Base-by-base conservation (phyloP, 176 grass and related monocot genomes). In the Puya raimondii region DNA sequence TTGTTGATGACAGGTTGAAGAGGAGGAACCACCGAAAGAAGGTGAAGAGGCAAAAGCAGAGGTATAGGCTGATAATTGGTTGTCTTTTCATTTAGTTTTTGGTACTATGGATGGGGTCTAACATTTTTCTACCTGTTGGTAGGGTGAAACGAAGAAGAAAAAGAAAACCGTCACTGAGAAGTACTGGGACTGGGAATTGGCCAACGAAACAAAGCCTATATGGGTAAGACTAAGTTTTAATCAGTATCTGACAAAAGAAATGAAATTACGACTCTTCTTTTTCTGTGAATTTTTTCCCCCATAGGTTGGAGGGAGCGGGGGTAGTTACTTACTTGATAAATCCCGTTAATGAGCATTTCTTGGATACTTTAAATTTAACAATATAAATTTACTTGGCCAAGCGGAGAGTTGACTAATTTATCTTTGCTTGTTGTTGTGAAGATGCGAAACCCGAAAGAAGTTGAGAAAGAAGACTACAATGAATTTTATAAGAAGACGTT, bases 401-500 rank as follows among this genome's bases (percentile, higher is more conserved):
- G 1, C 56, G n/a, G 56, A 61, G 21, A 22, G 66, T 2, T 49
- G 54, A 2, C 8, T 73, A 21, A 42, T 27, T 73, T 71, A 7
- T 64, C 56, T 68, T 64, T 47, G 9, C 13, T 27, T 65, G 52
- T 17, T 71, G 79, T 51, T 52, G 49, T 81, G 75, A 71, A 96
- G 91, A 96, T 96, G 91, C 84, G 88, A 61, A 96, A 80, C 81
- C 65, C 83, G n/a, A 96, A 91, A 54, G 91, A 91, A 72, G 17
- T 96, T 3, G 74, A 91, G 74, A 86, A 82, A 79, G 78, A 87
- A 0, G 85, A 96, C 73, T 91, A 96, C 66, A 78, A 88, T 77
- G 88, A 96, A 74, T 96, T 96, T 50, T 96, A 96, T 71, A 96
- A 96, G 78, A 96, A 96, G 66, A 64, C 88, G 50, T 96, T 96